Evolutionary conservation across 2,329 filamentous ascomycete genomes (phyloP).

Genomic region (Beauveria sp.): DNA sequence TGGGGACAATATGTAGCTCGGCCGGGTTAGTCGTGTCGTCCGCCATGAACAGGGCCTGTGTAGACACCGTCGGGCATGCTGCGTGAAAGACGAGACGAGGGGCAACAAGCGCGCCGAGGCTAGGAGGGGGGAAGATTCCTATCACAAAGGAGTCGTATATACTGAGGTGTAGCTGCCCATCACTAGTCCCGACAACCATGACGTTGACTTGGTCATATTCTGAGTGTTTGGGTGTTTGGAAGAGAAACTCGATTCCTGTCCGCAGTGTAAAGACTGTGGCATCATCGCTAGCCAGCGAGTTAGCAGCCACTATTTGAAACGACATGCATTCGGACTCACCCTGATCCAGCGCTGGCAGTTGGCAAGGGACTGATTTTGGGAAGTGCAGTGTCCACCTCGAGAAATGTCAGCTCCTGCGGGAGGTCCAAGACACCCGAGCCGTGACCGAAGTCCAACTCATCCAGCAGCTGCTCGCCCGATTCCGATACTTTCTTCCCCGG

Average conservation of each 20-base stretch:
- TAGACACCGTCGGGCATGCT: constrained; percentile 67
- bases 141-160: constrained; percentile 83
- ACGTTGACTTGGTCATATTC: constrained; percentile 72
- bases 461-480: background rate
- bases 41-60: constrained; percentile 61
- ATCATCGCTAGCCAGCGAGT: constrained; percentile 34
- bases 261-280: constrained; percentile 61
- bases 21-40: constrained; percentile 25
- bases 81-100: constrained; percentile 50
- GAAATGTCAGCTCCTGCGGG: constrained; percentile 63
- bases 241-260: constrained; percentile 61
- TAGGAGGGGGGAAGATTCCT: constrained; percentile 52
- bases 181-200: constrained; percentile 64
- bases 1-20: constrained; percentile 53
- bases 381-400: constrained; percentile 69
- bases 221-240: constrained; percentile 52
- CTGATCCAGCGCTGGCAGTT: constrained; percentile 48
- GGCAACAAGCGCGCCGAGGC: constrained; percentile 19
- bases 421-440: constrained; percentile 42
- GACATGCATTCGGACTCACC: constrained; percentile 37
- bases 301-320: background rate
- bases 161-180: constrained; percentile 66
- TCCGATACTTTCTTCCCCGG: constrained; percentile 17
- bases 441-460: background rate
- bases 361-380: constrained; percentile 70